Base-by-base conservation (phyloP, 257 asterid species). In the Paraleonurus japonicus region DNA sequence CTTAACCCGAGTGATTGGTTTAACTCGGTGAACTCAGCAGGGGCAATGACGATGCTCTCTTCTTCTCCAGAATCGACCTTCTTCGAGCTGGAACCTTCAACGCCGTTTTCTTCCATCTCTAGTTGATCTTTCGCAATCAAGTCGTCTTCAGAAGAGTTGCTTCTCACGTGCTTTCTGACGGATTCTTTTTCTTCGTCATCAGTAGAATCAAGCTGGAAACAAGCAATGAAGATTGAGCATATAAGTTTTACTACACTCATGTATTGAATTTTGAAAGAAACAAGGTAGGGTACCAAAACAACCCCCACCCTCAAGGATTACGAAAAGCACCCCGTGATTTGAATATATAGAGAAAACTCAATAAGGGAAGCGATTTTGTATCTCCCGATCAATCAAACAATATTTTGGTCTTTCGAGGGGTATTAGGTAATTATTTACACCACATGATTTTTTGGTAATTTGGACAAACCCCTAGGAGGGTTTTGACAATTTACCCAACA, bases 61-160 rank as follows among this genome's bases (percentile, higher is more conserved):
- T 73, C 78, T 39, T 78, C 74, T 61, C 45, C 78, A 0, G 85
- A 74, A 19, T 45, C 69, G 19, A 28, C 67, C 71, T 41, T 81
- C 60, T 73, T 66, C 15, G 72, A 55, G 66, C 4, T 73, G 22
- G 72, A 72, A 74, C 57, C 81, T 10, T 39, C 63, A 3, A 7
- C 17, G 19, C 70, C 82, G 17, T 53, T 78, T 51, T 75, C 87
- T 79, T 79, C 85, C 0, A 11, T 71, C 37, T 81, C 83, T 39
- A 76, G 22, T 53, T 33, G 86, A 37, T 67, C 80, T 55, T 82
- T 82, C 23, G 27, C 84, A 0, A 70, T 57, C 67, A 78, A 73
- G 78, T 92, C 95, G 24, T 88, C 96, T 76, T 82, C 97, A 1
- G 97, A 87, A 6, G 95, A 87, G 83, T 81, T 71, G 47, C 35